phyloP scores from a whole-genome alignment of 129 eudicot species.

The Smallanthus sonchifolius region DNA sequence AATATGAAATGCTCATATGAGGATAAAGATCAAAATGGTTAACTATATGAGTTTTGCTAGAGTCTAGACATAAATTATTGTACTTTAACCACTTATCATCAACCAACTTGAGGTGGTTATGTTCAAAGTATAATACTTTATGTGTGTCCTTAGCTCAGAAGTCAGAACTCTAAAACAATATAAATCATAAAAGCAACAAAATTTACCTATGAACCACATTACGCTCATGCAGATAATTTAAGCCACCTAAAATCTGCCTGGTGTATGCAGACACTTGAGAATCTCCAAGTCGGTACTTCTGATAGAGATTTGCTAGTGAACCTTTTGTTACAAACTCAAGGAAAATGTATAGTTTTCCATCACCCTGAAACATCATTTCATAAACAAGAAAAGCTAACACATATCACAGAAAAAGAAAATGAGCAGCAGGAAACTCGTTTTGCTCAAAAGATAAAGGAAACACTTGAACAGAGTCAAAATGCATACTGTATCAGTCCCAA shows the following conservation, averaged over 20 bases:
- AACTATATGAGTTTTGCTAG: neutral
- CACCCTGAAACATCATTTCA: constrained; percentile 26
- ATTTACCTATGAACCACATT: constrained; percentile 64
- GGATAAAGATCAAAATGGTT: neutral
- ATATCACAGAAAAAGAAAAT: neutral
- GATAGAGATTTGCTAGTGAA: constrained; percentile 37
- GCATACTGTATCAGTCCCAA: constrained; percentile 53
- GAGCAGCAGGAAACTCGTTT: neutral
- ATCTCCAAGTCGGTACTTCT: constrained; percentile 38
- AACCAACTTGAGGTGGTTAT: neutral
- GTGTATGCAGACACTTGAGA: constrained; percentile 69
- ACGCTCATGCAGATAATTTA: constrained; percentile 51
- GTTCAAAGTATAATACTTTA: neutral
- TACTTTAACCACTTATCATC: neutral
- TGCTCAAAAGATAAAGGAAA: neutral
- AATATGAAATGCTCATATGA: constrained; percentile 5
- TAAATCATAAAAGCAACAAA: neutral
- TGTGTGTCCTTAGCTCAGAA: neutral
- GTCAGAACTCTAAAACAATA: neutral
- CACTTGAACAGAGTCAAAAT: neutral
- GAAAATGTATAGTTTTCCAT: constrained; percentile 38
- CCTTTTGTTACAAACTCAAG: constrained; percentile 47
- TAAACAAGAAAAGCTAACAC: neutral
- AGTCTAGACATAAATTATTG: neutral
- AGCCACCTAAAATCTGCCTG: constrained; percentile 61